Conservation (phyloP, 2,329 filamentous ascomycete species). For the Fusarium transvaalense region DNA sequence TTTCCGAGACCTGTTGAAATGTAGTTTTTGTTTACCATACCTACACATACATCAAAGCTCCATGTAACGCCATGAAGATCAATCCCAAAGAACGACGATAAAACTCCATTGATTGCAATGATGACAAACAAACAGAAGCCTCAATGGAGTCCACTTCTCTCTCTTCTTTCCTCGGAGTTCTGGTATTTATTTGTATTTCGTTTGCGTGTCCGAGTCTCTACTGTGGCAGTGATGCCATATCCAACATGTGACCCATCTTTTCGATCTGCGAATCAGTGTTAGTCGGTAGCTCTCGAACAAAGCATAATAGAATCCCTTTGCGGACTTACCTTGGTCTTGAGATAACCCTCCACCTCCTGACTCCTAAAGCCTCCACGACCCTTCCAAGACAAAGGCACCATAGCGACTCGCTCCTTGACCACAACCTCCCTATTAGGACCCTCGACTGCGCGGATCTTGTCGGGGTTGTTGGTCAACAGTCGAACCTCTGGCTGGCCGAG, state of each 20-base stretch:
- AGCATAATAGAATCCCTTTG: neutral
- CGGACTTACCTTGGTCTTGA: constrained; percentile 86
- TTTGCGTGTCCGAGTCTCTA: constrained; percentile 6
- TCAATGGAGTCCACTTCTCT: neutral
- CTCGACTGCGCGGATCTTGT: constrained; percentile 95
- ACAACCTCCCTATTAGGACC: constrained; percentile 88
- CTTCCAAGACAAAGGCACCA: constrained; percentile 96
- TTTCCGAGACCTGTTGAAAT: constrained; percentile 3
- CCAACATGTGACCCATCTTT: constrained; percentile 87
- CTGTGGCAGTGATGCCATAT: constrained; percentile 58
- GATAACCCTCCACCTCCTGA: constrained; percentile 90
- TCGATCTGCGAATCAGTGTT: constrained; percentile 70
- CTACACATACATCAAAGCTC: constrained; percentile 32
- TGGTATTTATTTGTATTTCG: constrained; percentile 4
- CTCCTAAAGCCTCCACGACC: constrained; percentile 86
- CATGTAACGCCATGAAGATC: constrained; percentile 43
- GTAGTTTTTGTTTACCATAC: constrained; percentile 42
- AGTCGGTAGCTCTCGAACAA: constrained; percentile 16
- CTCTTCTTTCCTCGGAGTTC: neutral
- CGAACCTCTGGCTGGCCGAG: constrained; percentile 83
- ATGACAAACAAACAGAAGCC: constrained; percentile 7
- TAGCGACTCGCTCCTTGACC: constrained; percentile 90
- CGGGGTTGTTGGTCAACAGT: constrained; percentile 94
- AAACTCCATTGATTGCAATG: constrained; percentile 43
- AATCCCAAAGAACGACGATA: constrained; percentile 32